phyloP scores from a whole-genome alignment of 305 asterid species.

The Nicotiana rustica region DNA sequence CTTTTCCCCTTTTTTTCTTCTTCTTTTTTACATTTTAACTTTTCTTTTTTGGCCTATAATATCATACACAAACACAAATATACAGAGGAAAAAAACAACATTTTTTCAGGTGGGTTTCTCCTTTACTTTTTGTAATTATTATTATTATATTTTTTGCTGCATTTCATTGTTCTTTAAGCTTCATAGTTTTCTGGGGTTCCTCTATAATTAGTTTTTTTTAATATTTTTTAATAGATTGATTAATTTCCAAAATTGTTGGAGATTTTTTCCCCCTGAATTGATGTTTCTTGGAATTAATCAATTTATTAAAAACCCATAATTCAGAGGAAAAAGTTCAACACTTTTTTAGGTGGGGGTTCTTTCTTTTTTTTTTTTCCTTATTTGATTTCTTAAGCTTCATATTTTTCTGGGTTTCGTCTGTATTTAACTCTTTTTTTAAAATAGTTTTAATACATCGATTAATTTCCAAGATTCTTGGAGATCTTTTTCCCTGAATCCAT shows the following conservation, averaged over 20 bases:
- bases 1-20: conserved; percentile 35
- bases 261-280: too few species aligned
- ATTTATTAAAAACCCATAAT: not conserved
- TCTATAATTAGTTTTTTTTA: not conserved
- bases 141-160: not conserved
- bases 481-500: not conserved
- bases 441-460: not conserved
- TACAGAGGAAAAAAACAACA: conserved; percentile 31
- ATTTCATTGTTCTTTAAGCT: conserved; percentile 26
- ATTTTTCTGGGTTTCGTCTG: not conserved
- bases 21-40: not conserved
- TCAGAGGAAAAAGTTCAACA: conserved; percentile 23
- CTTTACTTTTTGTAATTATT: not conserved
- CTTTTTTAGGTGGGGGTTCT: conserved; percentile 32
- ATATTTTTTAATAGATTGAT: too few species aligned
- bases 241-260: too few species aligned
- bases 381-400: conserved; percentile 19
- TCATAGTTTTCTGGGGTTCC: conserved; percentile 27
- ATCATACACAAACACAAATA: not conserved
- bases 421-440: not conserved
- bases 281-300: too few species aligned
- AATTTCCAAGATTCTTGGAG: conserved; percentile 22
- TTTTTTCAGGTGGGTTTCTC: conserved; percentile 35
- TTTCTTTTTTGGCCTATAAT: conserved; percentile 15
- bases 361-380: not conserved